These are phyloP conservation scores for Tulasnella calospora DNA, from an alignment of 768 basidiomycete species.

Conservation along the genomic window DNA sequence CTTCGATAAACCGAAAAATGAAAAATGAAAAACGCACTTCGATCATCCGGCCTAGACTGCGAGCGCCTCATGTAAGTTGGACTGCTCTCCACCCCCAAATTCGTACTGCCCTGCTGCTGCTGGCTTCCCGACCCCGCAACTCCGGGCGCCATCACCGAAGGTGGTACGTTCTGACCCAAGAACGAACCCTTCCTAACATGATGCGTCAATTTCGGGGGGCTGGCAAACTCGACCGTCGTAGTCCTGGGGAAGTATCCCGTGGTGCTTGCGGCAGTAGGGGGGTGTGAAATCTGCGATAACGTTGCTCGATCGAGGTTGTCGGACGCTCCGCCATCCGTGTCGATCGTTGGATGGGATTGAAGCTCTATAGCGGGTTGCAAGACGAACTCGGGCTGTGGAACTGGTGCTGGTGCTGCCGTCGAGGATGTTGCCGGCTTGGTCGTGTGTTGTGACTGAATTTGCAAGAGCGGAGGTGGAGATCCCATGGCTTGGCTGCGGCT, in stretches of 20 bases:
- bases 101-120: neutral
- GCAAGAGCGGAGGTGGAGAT: neutral
- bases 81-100: neutral
- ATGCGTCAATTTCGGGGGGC: conserved; percentile 35
- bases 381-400: neutral
- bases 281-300: neutral
- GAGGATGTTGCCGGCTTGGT: neutral
- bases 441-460: neutral
- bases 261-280: conserved; percentile 20
- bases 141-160: neutral
- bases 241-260: conserved; percentile 37
- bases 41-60: neutral
- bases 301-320: conserved; percentile 3
- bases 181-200: conserved; percentile 25
- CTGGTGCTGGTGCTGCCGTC: neutral
- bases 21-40: conserved; percentile 19
- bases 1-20: neutral
- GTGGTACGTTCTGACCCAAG: neutral
- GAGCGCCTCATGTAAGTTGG: neutral
- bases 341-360: neutral
- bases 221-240: conserved; percentile 52
- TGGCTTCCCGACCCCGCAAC: neutral
- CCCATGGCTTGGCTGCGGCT: neutral
- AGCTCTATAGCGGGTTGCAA: neutral
- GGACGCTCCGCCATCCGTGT: neutral